Conservation (phyloP, 2,329 filamentous ascomycete genomes). For the Fusarium multiceps region DNA sequence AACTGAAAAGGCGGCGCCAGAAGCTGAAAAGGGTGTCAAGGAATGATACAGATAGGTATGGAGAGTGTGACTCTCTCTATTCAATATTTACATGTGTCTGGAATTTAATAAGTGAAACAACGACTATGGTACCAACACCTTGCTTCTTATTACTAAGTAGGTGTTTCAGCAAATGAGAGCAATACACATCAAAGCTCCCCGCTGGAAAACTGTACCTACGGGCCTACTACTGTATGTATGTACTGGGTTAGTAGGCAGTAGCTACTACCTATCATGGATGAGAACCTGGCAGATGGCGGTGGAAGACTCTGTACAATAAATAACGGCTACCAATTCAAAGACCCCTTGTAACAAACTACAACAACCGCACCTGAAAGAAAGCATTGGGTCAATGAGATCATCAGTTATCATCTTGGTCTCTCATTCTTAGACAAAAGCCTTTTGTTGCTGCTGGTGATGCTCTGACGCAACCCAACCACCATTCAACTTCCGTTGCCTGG, state of each 20-base stretch:
- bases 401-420: constrained; percentile 10
- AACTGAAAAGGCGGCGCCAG: constrained; percentile 42
- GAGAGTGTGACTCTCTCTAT: constrained; percentile 19
- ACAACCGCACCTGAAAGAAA: background rate
- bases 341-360: constrained; percentile 1
- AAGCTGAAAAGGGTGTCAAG: constrained; percentile 52
- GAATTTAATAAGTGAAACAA: constrained; percentile 33
- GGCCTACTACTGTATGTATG: background rate
- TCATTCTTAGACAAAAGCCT: constrained; percentile 14
- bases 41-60: constrained; percentile 42
- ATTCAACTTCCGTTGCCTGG: constrained; percentile 41
- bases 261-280: background rate
- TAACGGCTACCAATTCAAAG: constrained; percentile 5
- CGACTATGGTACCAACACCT: background rate
- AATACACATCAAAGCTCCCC: constrained; percentile 44
- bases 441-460: constrained; percentile 42
- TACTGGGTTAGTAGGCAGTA: background rate
- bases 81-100: background rate
- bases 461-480: constrained; percentile 35
- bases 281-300: constrained; percentile 23
- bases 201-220: constrained; percentile 23
- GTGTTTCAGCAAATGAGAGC: constrained; percentile 42
- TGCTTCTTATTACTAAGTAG: constrained; percentile 13
- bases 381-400: constrained; percentile 19
- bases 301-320: constrained; percentile 28